phyloP scores from a whole-genome alignment of 2,329 filamentous ascomycete species.

The Cytospora mali region DNA sequence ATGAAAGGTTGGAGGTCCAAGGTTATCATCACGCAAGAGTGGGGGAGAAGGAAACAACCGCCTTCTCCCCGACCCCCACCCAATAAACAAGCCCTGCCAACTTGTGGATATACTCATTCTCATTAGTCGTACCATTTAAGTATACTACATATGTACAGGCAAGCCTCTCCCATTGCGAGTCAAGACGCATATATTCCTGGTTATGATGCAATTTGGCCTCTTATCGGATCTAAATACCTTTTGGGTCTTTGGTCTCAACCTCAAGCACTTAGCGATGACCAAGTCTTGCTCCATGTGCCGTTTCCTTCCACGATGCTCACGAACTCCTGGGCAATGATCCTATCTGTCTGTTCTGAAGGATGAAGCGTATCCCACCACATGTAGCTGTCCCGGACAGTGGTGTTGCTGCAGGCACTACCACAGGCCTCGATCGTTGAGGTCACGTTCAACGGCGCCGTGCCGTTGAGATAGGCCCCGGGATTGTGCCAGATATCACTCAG shows the following conservation, averaged over 20 bases:
- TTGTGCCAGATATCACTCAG: conserved; percentile 58
- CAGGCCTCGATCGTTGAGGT: conserved; percentile 53
- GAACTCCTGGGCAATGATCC: conserved; percentile 57
- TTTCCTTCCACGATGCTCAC: conserved; percentile 52
- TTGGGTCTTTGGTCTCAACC: too few species aligned
- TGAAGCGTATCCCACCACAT: conserved; percentile 62
- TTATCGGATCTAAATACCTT: too few species aligned
- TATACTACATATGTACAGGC: too few species aligned
- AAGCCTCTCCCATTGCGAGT: not conserved
- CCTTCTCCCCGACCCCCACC: not conserved
- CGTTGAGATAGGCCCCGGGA: conserved; percentile 55
- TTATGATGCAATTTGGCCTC: not conserved
- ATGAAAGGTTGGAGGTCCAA: not conserved
- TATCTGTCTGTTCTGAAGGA: conserved; percentile 56
- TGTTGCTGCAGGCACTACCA: conserved; percentile 39
- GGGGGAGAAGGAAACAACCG: not conserved
- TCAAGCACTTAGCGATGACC: conserved; percentile 16
- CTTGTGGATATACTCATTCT: too few species aligned
- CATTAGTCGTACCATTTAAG: not conserved
- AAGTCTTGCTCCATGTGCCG: conserved; percentile 27
- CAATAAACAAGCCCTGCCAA: too few species aligned
- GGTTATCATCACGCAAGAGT: not conserved
- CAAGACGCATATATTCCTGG: not conserved
- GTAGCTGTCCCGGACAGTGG: conserved; percentile 48
- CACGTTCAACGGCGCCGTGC: conserved; percentile 54